These are phyloP conservation scores for Medicago ruthenica DNA, from an alignment of 306 rosid genomes.

Conservation along the genomic window DNA sequence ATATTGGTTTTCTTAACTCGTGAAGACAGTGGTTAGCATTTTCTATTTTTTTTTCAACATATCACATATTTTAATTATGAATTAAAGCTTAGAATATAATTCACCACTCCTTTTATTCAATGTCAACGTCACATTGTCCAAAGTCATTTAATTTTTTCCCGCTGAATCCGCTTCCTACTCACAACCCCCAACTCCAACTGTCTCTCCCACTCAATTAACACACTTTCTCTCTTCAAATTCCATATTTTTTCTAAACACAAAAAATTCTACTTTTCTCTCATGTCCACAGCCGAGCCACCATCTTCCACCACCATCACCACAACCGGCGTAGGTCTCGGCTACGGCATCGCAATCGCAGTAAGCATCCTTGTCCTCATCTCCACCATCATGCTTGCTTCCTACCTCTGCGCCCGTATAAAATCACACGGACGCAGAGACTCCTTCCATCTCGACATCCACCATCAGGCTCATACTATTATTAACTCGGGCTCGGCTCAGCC, in stretches of 20 bases:
- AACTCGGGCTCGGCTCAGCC: constrained; percentile 11
- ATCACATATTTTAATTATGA: too few species aligned
- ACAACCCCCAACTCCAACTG: constrained; percentile 45
- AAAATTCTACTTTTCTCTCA: constrained; percentile 15
- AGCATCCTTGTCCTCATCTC: constrained; percentile 77
- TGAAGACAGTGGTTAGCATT: too few species aligned
- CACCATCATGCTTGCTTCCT: constrained; percentile 73
- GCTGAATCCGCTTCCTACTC: constrained; percentile 48
- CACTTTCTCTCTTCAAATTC: background rate
- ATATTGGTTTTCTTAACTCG: too few species aligned
- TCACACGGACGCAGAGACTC: constrained; percentile 27
- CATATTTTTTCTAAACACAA: background rate
- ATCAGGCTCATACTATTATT: background rate
- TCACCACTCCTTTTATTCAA: background rate
- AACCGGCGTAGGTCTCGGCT: constrained; percentile 63
- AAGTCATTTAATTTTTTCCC: constrained; percentile 58
- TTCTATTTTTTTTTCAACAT: too few species aligned
- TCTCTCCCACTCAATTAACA: constrained; percentile 6
- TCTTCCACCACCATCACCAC: constrained; percentile 26
- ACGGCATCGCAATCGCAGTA: constrained; percentile 72
- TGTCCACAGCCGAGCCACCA: constrained; percentile 56
- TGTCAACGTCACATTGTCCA: constrained; percentile 38
- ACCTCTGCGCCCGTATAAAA: constrained; percentile 61
- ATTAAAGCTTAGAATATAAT: too few species aligned
- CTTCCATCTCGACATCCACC: background rate